These are phyloP conservation scores for Lanmaoa pseudosensibilis DNA, from an alignment of 768 basidiomycete genomes.

Conservation along the genomic window DNA sequence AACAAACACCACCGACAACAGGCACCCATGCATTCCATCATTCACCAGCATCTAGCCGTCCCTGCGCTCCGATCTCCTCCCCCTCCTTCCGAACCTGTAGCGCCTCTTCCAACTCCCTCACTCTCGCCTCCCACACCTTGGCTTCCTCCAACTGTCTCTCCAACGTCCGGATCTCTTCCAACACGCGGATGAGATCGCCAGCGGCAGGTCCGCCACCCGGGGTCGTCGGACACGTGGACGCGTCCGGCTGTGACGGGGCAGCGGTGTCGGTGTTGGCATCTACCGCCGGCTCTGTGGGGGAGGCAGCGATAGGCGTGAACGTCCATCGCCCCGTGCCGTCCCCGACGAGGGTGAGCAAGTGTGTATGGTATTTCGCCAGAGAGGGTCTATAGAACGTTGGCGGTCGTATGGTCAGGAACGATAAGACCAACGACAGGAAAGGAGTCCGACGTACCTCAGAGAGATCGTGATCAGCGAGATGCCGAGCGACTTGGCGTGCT, in stretches of 20 bases:
- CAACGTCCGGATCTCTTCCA: conserved; percentile 29
- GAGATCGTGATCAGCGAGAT: conserved; percentile 95
- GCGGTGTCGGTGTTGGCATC: background rate
- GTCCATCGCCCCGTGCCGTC: conserved; percentile 73
- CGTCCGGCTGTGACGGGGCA: background rate
- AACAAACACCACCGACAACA: no score
- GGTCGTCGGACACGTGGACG: background rate
- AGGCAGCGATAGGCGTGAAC: conserved; percentile 49
- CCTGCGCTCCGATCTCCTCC: background rate
- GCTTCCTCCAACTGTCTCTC: conserved; percentile 27
- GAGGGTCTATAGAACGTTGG: conserved; percentile 52
- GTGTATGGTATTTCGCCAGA: conserved; percentile 85
- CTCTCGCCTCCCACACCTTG: conserved; percentile 27
- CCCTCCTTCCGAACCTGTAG: conserved; percentile 19
- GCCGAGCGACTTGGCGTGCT: conserved; percentile 82
- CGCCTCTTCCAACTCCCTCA: conserved; percentile 26
- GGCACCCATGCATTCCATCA: no score
- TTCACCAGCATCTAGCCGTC: background rate
- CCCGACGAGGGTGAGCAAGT: conserved; percentile 76
- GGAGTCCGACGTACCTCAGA: conserved; percentile 52
- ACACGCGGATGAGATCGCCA: conserved; percentile 22
- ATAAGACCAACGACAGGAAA: background rate
- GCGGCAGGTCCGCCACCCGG: conserved; percentile 2
- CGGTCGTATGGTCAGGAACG: background rate
- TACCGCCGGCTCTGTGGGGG: background rate